Evolutionary conservation across 169 alveolate genomes (phyloP), one percentile per base, ranked within the genome.

Genomic region (Plasmodium coatneyi): DNA sequence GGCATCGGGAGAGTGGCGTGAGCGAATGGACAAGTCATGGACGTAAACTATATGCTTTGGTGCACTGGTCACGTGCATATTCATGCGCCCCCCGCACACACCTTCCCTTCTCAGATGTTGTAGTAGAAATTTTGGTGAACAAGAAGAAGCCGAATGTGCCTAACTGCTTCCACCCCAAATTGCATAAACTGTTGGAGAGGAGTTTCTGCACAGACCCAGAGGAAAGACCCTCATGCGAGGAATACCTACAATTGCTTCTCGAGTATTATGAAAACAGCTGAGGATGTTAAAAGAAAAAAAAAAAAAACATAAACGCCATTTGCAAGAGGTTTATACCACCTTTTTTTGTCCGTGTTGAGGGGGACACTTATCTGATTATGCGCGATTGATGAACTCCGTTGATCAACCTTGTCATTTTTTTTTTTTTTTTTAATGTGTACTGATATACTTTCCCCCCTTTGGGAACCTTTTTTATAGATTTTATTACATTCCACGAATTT

Each of bases 81-180:
- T 41, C 28, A 52, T 82, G 60, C 10, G 22, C 25, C 56, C 32
- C 6, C 5, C 25, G 19, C 10, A 39, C 46, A 39, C 46, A 32
- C 34, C 28, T 49, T 49, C 54, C 60, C n/a, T 83, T 83, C 34
- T 70, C 54, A 83, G 92, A 94, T 30, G 95, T 94, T 9, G 82
- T 94, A 52, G 80, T 92, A 72, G 96, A 94, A 74, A 79, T 94
- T 43, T 66, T 94, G 66, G 92, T 94, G 3, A 92, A 89, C 56
- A 94, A 90, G 41, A 71, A 94, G 71, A 94, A 91, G 32, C 96
- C 96, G 16, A 91, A 89, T 52, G 84, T 94, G 34, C 96, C 96
- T 16, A 22, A 54, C 25, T 94, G 96, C 92, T 90, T 94, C 70
- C 95, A 94, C 66, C 96, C 96, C 1, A 60, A 84, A 6, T 54